Percentiles rank a stretch among this genome's conserved stretches.
These are phyloP conservation scores for Anthostomella pinea DNA, from an alignment of 2,329 filamentous ascomycete species.

Conservation along the genomic window DNA sequence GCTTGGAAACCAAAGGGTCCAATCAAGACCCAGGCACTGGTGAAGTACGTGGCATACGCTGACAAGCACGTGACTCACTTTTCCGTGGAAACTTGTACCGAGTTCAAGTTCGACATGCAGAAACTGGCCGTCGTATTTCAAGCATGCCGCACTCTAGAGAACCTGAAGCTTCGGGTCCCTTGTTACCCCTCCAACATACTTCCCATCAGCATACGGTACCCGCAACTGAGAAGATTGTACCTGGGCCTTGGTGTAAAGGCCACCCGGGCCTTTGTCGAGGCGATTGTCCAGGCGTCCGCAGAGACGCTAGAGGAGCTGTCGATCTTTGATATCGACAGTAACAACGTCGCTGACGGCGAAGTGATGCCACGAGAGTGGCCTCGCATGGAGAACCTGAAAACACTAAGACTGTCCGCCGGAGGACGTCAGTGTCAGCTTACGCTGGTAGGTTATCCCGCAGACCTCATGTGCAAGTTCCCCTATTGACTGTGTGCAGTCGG, in stretches of 20 bases:
- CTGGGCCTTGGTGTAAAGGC: conserved; percentile 14
- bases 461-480: not conserved
- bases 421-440: not conserved
- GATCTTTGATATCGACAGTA: conserved; percentile 13
- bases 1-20: not conserved
- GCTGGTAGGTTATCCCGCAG: conserved; percentile 19
- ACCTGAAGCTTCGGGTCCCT: conserved; percentile 18
- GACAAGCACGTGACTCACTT: no score
- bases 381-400: conserved; percentile 18
- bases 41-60: no score
- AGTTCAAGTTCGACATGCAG: conserved; percentile 1
- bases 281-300: conserved; percentile 15
- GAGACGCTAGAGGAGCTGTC: conserved; percentile 23
- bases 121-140: conserved; percentile 9
- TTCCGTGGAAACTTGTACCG: no score
- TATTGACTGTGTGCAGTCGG: conserved; percentile 14
- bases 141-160: conserved; percentile 12
- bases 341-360: no score
- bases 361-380: conserved; percentile 4
- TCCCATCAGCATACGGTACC: not conserved
- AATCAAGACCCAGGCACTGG: not conserved
- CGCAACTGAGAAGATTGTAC: conserved; percentile 17
- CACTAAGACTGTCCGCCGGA: conserved; percentile 12
- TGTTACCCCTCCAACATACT: not conserved
- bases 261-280: conserved; percentile 3